A percentile compares a stretch with the other conserved stretches of the same genome.
Conservation (phyloP, 768 basidiomycete genomes). For the Boletus tylopilopsis region DNA sequence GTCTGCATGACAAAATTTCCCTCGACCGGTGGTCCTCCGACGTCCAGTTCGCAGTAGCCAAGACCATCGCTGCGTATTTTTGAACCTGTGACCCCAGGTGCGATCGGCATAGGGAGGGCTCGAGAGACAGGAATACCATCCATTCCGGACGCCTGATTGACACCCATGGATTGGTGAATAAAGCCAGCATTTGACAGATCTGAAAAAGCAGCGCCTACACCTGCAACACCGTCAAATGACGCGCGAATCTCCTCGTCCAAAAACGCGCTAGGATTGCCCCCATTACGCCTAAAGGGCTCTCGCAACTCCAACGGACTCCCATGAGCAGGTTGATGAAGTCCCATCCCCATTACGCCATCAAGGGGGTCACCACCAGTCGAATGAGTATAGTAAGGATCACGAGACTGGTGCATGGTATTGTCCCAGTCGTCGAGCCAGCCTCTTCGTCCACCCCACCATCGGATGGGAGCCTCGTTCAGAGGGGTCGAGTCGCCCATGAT, state of each 20-base stretch:
- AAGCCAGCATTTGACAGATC: background rate
- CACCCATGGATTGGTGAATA: background rate
- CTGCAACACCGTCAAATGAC: slow-evolving; percentile 8
- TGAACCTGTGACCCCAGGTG: background rate
- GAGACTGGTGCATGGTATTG: background rate
- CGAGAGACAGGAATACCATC: slow-evolving; percentile 3
- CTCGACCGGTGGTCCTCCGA: background rate
- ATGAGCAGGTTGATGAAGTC: background rate
- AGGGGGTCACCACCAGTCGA: background rate
- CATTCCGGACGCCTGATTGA: background rate
- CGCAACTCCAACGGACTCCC: background rate
- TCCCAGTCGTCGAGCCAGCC: slow-evolving; percentile 22
- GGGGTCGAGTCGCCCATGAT: slow-evolving; percentile 10
- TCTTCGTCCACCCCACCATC: slow-evolving; percentile 18
- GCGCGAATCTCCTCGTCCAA: slow-evolving; percentile 21
- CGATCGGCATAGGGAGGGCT: slow-evolving; percentile 6
- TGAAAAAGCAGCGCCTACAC: background rate
- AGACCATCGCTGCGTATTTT: background rate
- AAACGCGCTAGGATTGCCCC: slow-evolving; percentile 6
- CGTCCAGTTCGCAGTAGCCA: background rate
- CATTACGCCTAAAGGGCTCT: slow-evolving; percentile 3
- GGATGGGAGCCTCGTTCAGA: slow-evolving; percentile 16
- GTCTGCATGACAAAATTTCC: background rate
- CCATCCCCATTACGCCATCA: background rate
- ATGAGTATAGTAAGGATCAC: background rate